Percentiles rank a stretch among this genome's conserved stretches.
phyloP scores from a whole-genome alignment of 805 yeast species.

The Kodamaea leandrae region DNA sequence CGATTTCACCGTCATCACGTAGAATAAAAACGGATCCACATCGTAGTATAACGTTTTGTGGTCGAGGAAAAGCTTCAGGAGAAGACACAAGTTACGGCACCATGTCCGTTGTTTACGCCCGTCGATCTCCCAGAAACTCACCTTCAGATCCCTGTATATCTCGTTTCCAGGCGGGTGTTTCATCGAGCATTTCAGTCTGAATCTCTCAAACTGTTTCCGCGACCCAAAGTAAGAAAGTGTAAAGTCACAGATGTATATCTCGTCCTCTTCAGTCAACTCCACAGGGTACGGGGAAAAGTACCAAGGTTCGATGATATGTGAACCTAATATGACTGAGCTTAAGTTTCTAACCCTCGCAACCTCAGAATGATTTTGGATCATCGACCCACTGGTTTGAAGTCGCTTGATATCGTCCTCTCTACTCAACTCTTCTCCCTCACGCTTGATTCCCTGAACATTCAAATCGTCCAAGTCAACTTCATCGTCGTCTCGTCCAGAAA shows the following conservation, averaged over 20 bases:
- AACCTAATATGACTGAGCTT: slow-evolving; percentile 76
- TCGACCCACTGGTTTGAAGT: slow-evolving; percentile 91
- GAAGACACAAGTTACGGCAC: slow-evolving; percentile 91
- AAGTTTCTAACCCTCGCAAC: slow-evolving; percentile 89
- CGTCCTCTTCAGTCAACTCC: slow-evolving; percentile 90
- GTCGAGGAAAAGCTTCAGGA: slow-evolving; percentile 88
- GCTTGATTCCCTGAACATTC: slow-evolving; percentile 75
- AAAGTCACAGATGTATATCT: slow-evolving; percentile 86
- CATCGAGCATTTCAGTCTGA: slow-evolving; percentile 80
- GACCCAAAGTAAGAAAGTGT: slow-evolving; percentile 87
- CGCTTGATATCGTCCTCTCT: slow-evolving; percentile 92
- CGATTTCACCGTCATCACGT: slow-evolving; percentile 90
- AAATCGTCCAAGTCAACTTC: slow-evolving; percentile 81
- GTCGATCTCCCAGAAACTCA: slow-evolving; percentile 95
- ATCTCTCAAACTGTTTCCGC: slow-evolving; percentile 86
- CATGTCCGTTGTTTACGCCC: slow-evolving; percentile 95
- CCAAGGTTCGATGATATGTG: slow-evolving; percentile 96
- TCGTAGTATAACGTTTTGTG: slow-evolving; percentile 96
- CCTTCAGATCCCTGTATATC: slow-evolving; percentile 87
- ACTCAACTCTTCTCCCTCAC: slow-evolving; percentile 68
- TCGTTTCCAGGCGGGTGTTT: slow-evolving; percentile 99
- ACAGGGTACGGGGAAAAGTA: slow-evolving; percentile 96
- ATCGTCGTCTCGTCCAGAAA: slow-evolving; percentile 48
- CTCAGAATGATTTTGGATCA: slow-evolving; percentile 86
- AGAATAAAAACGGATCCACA: slow-evolving; percentile 95